Evolutionary conservation across 768 basidiomycete genomes (phyloP).

Genomic region (Lentinula sp.): DNA sequence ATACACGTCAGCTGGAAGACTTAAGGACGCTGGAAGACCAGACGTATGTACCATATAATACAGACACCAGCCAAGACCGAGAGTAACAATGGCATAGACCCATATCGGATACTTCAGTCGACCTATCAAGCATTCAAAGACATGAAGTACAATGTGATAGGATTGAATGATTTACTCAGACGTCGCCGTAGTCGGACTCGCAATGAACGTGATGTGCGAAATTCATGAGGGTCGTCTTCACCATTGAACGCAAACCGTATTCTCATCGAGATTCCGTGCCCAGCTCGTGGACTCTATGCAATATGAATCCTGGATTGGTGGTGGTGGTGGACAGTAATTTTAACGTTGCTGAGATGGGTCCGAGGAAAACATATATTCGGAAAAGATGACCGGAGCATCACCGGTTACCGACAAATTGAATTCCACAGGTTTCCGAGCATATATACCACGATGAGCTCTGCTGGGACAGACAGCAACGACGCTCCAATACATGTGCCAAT

Average conservation of each 20-base stretch:
- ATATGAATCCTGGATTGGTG: background rate
- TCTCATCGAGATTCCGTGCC: background rate
- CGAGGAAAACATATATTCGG: no score
- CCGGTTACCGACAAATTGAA: no score
- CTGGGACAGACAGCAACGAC: background rate
- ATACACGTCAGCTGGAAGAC: background rate
- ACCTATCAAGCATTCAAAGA: background rate
- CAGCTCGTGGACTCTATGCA: background rate
- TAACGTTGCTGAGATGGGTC: no score
- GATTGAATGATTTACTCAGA: background rate
- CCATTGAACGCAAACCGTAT: background rate
- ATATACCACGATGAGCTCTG: conserved; percentile 1
- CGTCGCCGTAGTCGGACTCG: background rate
- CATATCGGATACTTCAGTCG: background rate
- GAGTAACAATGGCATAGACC: background rate
- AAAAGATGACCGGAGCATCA: no score
- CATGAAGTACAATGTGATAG: background rate
- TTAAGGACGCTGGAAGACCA: background rate
- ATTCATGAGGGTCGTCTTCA: background rate
- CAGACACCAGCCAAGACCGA: background rate
- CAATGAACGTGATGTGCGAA: background rate
- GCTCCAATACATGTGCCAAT: background rate
- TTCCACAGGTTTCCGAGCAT: background rate
- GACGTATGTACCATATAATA: background rate
- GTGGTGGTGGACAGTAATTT: no score